Conservation (phyloP, 2,329 filamentous ascomycete genomes). For the Colletotrichum lupini region DNA sequence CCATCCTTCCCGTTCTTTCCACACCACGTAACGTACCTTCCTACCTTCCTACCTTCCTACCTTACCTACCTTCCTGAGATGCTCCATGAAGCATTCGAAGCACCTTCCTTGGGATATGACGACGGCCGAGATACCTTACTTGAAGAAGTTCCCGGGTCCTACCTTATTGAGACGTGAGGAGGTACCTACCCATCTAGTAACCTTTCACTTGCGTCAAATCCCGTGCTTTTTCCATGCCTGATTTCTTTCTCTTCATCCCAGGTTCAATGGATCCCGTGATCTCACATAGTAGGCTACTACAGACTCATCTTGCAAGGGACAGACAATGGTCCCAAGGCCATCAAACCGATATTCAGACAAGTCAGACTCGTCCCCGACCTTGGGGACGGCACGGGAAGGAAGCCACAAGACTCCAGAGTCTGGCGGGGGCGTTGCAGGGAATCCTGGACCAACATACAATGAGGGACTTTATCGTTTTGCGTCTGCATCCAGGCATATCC, state of each 20-base stretch:
- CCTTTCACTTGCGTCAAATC: too few relatives aligned
- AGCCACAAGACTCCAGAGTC: not conserved
- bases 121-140: not conserved
- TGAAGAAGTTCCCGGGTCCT: too few relatives aligned
- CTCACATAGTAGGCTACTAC: too few relatives aligned
- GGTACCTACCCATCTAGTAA: too few relatives aligned
- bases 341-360: not conserved
- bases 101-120: not conserved
- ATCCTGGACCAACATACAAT: constrained; percentile 7
- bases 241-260: too few relatives aligned
- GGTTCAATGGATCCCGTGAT: too few relatives aligned
- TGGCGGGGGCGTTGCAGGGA: constrained; percentile 13
- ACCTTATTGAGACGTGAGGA: too few relatives aligned
- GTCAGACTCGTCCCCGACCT: not conserved
- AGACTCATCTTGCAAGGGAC: not conserved
- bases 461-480: not conserved
- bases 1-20: not conserved
- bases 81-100: not conserved
- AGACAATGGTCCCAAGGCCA: not conserved
- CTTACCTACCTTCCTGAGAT: not conserved
- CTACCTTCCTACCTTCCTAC: not conserved
- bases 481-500: not conserved
- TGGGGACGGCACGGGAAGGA: constrained; percentile 28
- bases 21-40: not conserved
- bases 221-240: too few relatives aligned